Percentiles rank a stretch among this genome's conserved stretches.
phyloP scores from a whole-genome alignment of 208 protist genomes.

The Acanthamoeba healyi region DNA sequence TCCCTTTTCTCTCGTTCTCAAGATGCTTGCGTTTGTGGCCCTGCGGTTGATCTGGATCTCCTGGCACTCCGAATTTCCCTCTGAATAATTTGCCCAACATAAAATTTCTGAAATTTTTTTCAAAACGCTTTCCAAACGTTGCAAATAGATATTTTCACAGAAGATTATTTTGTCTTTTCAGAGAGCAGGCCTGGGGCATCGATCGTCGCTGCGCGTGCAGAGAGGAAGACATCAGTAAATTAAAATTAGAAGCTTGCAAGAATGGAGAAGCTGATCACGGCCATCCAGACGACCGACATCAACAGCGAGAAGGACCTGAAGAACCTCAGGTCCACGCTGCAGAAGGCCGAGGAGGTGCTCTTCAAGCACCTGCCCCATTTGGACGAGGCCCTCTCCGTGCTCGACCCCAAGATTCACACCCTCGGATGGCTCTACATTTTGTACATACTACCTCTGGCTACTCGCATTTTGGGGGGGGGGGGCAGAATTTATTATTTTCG shows the following conservation, averaged over 20 bases:
- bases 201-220: too few species aligned
- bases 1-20: background rate
- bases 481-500: too few species aligned
- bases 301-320: constrained; percentile 76
- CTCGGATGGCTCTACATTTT: constrained; percentile 83
- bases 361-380: constrained; percentile 72
- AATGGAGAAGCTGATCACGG: constrained; percentile 74
- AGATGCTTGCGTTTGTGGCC: background rate
- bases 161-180: background rate
- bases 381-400: constrained; percentile 49
- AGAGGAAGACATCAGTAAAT: background rate
- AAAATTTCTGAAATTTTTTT: background rate
- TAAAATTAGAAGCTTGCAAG: too few species aligned
- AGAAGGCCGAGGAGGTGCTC: constrained; percentile 77
- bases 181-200: too few species aligned
- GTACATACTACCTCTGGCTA: constrained; percentile 31
- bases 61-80: background rate
- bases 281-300: constrained; percentile 40
- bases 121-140: background rate
- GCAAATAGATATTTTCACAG: background rate
- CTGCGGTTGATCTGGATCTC: background rate
- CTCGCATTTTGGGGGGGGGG: too few species aligned
- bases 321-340: constrained; percentile 16
- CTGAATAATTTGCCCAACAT: background rate
- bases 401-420: constrained; percentile 79